These are phyloP conservation scores for Cryptococcus amylolentus DNA, from an alignment of 1,284 basidiomycete species.

Conservation along the genomic window DNA sequence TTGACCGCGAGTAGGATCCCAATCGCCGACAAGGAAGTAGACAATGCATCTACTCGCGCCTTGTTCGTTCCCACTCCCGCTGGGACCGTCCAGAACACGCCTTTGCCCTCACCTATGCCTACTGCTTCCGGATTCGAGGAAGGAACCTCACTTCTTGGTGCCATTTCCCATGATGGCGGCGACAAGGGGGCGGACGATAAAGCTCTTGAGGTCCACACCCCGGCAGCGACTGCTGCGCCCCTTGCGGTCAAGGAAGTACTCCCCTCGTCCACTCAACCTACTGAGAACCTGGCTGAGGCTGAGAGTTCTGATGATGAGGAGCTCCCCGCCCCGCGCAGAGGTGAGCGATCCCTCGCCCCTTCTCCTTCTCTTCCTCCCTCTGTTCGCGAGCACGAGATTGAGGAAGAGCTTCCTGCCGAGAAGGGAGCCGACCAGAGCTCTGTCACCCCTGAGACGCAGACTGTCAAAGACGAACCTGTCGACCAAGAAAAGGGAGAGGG, in stretches of 20 bases:
- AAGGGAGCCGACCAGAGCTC: no score
- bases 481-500: no score
- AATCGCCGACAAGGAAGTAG: background rate
- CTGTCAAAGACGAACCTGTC: no score
- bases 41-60: slow-evolving; percentile 8
- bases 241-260: background rate
- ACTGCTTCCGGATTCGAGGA: background rate
- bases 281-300: background rate
- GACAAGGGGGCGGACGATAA: no score
- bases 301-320: background rate
- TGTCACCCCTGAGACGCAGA: no score
- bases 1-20: no score
- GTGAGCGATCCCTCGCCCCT: background rate
- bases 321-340: background rate
- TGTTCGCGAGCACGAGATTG: background rate
- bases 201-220: no score
- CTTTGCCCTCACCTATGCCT: background rate
- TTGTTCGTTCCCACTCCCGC: slow-evolving; percentile 7
- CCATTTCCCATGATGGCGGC: no score
- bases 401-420: background rate
- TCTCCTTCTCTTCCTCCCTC: background rate
- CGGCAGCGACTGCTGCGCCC: background rate
- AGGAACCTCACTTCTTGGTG: background rate
- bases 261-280: background rate
- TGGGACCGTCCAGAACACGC: background rate